phyloP scores from a whole-genome alignment of 2,329 filamentous ascomycete species.

The Fusarium neocosmosporiellum region DNA sequence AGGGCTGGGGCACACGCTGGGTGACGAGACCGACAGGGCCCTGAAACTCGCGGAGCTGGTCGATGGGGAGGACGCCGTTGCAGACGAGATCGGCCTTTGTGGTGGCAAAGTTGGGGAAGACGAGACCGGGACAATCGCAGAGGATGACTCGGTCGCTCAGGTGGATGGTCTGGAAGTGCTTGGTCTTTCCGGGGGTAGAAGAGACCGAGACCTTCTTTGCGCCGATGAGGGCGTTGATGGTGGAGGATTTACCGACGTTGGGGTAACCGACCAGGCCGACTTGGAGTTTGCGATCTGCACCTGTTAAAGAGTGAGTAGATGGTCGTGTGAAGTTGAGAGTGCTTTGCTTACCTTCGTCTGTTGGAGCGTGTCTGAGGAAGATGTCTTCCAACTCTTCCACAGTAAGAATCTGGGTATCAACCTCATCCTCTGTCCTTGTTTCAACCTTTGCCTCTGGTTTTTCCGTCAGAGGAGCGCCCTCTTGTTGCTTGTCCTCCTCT shows the following conservation, averaged over 20 bases:
- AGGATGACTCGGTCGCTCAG: constrained; percentile 89
- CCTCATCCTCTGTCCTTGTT: constrained; percentile 51
- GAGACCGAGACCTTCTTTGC: constrained; percentile 99
- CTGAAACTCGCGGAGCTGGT: constrained; percentile 92
- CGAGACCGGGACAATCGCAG: constrained; percentile 97
- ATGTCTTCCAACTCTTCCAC: constrained; percentile 92
- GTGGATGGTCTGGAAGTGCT: constrained; percentile 99
- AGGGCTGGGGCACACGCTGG: constrained; percentile 84
- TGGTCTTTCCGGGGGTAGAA: constrained; percentile 96
- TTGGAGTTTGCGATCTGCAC: constrained; percentile 74
- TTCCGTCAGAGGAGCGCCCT: constrained; percentile 41
- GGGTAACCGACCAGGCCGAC: constrained; percentile 97
- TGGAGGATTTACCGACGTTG: constrained; percentile 99
- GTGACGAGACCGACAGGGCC: constrained; percentile 88
- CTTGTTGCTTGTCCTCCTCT: constrained; percentile 37
- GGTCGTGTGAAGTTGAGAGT: background rate
- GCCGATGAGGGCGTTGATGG: constrained; percentile 98
- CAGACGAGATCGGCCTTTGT: constrained; percentile 97
- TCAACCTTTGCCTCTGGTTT: constrained; percentile 45
- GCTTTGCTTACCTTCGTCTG: constrained; percentile 59
- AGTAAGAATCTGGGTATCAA: constrained; percentile 83
- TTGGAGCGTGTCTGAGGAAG: constrained; percentile 78
- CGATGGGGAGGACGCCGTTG: constrained; percentile 94
- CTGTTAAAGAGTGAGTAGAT: constrained; percentile 45
- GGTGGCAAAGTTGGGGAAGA: constrained; percentile 97